Conservation (phyloP, 192 early-diverging fungal genomes). For the Paraglomus occultum region DNA sequence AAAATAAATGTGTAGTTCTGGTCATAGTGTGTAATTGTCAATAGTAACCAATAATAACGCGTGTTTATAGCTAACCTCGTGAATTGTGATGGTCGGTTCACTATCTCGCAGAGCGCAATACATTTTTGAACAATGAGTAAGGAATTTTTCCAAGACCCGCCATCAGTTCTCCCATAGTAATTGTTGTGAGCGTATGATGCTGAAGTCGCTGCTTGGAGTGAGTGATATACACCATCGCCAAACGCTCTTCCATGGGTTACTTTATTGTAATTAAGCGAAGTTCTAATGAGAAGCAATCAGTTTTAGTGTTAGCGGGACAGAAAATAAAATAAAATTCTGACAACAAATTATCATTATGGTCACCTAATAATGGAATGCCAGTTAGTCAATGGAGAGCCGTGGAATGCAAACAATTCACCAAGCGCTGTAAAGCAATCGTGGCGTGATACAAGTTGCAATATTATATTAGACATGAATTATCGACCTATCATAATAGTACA, state of each 20-base stretch:
- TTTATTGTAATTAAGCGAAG: constrained; percentile 39
- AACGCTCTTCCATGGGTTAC: constrained; percentile 44
- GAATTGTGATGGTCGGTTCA: constrained; percentile 41
- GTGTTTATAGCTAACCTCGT: constrained; percentile 34
- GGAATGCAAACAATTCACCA: constrained; percentile 32
- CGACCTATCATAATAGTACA: not conserved
- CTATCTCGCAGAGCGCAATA: constrained; percentile 46
- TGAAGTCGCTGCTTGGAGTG: constrained; percentile 33
- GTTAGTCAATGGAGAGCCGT: constrained; percentile 35
- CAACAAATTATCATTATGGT: not conserved
- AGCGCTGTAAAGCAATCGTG: constrained; percentile 5
- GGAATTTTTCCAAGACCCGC: constrained; percentile 34
- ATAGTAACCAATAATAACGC: no score
- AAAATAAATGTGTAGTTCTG: not conserved
- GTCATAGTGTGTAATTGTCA: no score
- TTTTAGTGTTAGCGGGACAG: no score
- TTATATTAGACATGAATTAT: not conserved
- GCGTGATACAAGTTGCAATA: not conserved
- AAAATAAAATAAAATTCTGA: not conserved
- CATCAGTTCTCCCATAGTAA: constrained; percentile 25
- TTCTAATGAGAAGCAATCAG: constrained; percentile 3
- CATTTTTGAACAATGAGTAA: constrained; percentile 36
- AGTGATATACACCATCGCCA: constrained; percentile 45
- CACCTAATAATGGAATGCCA: constrained; percentile 47
- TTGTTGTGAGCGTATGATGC: constrained; percentile 33